These are phyloP conservation scores for Teunomyces barrocoloradensis DNA, from an alignment of 805 yeast species.

Conservation along the genomic window DNA sequence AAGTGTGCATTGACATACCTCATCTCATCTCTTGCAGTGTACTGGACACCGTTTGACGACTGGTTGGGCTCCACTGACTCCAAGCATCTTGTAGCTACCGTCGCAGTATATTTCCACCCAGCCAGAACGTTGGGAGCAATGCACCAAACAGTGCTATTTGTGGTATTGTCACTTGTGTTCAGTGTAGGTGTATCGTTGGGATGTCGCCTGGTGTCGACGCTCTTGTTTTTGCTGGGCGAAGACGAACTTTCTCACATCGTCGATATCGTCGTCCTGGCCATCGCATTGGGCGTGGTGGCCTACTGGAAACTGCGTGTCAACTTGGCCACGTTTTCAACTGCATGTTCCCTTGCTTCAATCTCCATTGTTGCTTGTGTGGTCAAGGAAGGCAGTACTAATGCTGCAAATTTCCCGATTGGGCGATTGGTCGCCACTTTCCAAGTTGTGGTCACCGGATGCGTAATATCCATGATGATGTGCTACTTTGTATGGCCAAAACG, in stretches of 20 bases:
- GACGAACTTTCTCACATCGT: conserved; percentile 50
- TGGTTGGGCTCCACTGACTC: conserved; percentile 65
- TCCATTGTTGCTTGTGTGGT: conserved; percentile 67
- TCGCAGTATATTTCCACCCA: conserved; percentile 83
- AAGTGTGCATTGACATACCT: conserved; percentile 76
- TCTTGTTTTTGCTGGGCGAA: conserved; percentile 42
- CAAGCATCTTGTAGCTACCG: conserved; percentile 79
- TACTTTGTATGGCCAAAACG: conserved; percentile 62
- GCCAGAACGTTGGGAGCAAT: conserved; percentile 76
- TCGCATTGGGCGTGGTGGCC: conserved; percentile 64
- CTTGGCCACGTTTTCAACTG: conserved; percentile 61
- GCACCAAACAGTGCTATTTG: conserved; percentile 71
- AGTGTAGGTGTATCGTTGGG: conserved; percentile 50
- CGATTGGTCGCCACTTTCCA: conserved; percentile 52
- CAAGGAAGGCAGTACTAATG: conserved; percentile 67
- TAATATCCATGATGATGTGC: conserved; percentile 58
- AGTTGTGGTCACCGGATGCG: conserved; percentile 61
- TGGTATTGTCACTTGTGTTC: conserved; percentile 50
- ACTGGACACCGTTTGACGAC: conserved; percentile 47
- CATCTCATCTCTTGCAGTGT: conserved; percentile 71
- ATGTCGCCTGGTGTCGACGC: conserved; percentile 51
- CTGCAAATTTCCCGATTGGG: conserved; percentile 53
- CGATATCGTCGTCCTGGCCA: conserved; percentile 52
- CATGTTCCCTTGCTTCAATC: conserved; percentile 74
- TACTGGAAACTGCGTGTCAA: conserved; percentile 65